These are phyloP conservation scores for Metschnikowia baotianmanensis DNA, from an alignment of 805 yeast species.

Conservation along the genomic window DNA sequence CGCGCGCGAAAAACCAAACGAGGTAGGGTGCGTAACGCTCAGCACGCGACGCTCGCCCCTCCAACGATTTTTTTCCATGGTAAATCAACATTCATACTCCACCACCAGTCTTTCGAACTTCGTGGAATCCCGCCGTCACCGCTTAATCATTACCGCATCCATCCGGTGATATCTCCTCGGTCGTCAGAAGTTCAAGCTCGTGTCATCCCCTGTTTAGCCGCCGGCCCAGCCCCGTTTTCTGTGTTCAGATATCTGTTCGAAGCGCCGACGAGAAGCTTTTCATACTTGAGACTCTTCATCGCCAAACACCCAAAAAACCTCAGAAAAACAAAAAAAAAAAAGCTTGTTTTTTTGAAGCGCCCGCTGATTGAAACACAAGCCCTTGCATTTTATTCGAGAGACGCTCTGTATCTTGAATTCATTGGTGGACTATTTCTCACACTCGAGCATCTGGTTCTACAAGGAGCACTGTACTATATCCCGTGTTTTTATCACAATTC, in stretches of 20 bases:
- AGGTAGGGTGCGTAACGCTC: conserved; percentile 10
- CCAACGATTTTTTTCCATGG: conserved; percentile 17
- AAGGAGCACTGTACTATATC: conserved; percentile 1
- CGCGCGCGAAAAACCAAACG: not conserved
- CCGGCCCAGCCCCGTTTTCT: conserved; percentile 1
- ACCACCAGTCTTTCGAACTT: conserved; percentile 13
- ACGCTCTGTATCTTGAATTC: no score
- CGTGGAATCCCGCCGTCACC: conserved; percentile 12
- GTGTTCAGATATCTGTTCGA: not conserved
- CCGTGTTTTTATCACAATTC: not conserved
- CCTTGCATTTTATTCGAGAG: not conserved
- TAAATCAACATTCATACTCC: conserved; percentile 3
- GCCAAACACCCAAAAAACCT: conserved; percentile 2
- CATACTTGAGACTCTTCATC: not conserved
- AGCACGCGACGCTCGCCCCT: conserved; percentile 20
- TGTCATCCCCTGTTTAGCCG: conserved; percentile 7
- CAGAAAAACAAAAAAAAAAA: conserved; percentile 4
- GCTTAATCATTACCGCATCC: conserved; percentile 5
- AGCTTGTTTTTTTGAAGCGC: not conserved
- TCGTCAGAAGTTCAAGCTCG: conserved; percentile 16
- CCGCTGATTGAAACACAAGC: not conserved
- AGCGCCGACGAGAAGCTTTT: conserved; percentile 2
- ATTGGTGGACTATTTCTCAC: not conserved
- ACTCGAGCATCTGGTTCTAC: no score
- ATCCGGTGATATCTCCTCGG: conserved; percentile 11